phyloP scores from a whole-genome alignment of 208 protist genomes.

The Trichomonas gallinae region DNA sequence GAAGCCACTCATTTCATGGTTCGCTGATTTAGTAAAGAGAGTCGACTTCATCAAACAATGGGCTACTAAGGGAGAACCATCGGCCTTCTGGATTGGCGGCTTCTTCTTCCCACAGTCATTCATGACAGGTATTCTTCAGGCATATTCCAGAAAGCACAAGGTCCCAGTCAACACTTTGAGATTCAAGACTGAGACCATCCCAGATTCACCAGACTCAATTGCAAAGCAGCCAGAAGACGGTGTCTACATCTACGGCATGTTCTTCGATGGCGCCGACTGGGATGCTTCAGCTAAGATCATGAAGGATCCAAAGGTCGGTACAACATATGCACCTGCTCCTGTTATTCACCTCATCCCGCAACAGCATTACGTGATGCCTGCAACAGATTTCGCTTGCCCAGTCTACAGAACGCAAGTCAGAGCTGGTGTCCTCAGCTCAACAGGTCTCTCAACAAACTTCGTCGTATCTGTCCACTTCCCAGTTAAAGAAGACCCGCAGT shows the following conservation, averaged over 20 bases:
- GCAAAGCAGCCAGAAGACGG: constrained; percentile 55
- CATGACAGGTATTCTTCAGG: constrained; percentile 82
- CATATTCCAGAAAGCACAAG: constrained; percentile 70
- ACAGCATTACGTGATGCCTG: background rate
- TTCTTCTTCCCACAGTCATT: constrained; percentile 96
- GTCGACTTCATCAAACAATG: constrained; percentile 78
- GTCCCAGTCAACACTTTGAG: constrained; percentile 82
- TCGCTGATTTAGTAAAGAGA: constrained; percentile 72
- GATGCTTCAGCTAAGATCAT: constrained; percentile 21
- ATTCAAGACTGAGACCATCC: constrained; percentile 69
- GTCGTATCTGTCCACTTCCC: constrained; percentile 69
- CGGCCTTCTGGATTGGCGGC: constrained; percentile 73
- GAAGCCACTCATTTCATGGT: constrained; percentile 83
- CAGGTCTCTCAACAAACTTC: constrained; percentile 88
- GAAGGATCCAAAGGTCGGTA: constrained; percentile 30
- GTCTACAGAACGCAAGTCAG: constrained; percentile 80
- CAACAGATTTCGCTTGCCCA: constrained; percentile 61
- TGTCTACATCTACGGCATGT: constrained; percentile 85
- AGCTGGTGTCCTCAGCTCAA: constrained; percentile 74
- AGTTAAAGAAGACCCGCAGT: constrained; percentile 49
- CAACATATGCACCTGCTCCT: constrained; percentile 48
- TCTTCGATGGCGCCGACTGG: constrained; percentile 80
- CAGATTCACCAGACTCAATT: constrained; percentile 30
- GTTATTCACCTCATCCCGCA: constrained; percentile 38
- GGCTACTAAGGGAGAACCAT: constrained; percentile 64